phyloP scores from a whole-genome alignment of 129 eudicot species.

The Oenanthe sinensis region DNA sequence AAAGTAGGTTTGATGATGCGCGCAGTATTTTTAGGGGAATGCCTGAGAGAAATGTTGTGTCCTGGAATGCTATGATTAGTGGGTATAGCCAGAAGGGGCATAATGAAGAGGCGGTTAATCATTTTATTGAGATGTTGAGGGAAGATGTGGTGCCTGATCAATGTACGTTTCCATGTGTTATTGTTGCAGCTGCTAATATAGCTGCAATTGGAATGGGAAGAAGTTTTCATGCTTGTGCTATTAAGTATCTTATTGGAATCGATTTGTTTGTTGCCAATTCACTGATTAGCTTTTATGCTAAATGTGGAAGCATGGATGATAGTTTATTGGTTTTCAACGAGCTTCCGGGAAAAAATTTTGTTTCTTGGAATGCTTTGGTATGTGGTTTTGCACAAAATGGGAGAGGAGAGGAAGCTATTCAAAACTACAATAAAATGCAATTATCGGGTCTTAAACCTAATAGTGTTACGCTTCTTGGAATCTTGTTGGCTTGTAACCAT shows the following conservation, averaged over 20 bases:
- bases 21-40: slow-evolving; percentile 32
- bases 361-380: slow-evolving; percentile 72
- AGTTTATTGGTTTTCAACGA: slow-evolving; percentile 39
- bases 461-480: slow-evolving; percentile 56
- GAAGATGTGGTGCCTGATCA: slow-evolving; percentile 43
- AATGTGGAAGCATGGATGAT: slow-evolving; percentile 80
- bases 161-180: slow-evolving; percentile 48
- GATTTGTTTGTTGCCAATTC: slow-evolving; percentile 51
- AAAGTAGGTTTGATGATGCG: slow-evolving; percentile 47
- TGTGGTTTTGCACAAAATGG: slow-evolving; percentile 69
- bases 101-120: slow-evolving; percentile 63
- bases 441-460: slow-evolving; percentile 35
- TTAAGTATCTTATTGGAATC: slow-evolving; percentile 36
- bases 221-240: slow-evolving; percentile 65
- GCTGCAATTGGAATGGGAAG: slow-evolving; percentile 62
- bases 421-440: slow-evolving; percentile 29
- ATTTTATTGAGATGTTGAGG: slow-evolving; percentile 58
- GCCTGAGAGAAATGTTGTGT: slow-evolving; percentile 61
- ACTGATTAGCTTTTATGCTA: slow-evolving; percentile 61
- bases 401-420: slow-evolving; percentile 37
- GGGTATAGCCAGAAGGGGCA: slow-evolving; percentile 62
- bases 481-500: slow-evolving; percentile 61
- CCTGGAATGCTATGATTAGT: slow-evolving; percentile 72
- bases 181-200: slow-evolving; percentile 54
- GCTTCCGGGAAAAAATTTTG: slow-evolving; percentile 35